These are phyloP conservation scores for Corrigiola litoralis DNA, from an alignment of 179 eudicot genomes.

Conservation along the genomic window DNA sequence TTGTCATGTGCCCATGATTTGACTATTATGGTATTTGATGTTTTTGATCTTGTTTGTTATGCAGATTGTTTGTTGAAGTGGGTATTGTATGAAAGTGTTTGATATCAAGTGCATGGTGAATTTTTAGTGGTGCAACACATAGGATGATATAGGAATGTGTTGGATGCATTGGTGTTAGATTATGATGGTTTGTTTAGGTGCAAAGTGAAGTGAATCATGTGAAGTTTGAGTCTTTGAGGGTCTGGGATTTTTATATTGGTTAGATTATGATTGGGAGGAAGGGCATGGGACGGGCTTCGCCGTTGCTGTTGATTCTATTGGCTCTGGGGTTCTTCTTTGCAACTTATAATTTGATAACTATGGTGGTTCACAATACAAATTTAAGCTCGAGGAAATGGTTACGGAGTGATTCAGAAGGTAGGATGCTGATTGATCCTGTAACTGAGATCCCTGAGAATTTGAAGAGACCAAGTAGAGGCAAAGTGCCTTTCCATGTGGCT, in stretches of 20 bases:
- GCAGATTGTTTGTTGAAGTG: constrained; percentile 26
- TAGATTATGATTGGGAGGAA: constrained; percentile 48
- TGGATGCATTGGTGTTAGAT: neutral
- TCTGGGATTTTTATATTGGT: constrained; percentile 6
- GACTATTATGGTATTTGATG: neutral
- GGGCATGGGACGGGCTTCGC: constrained; percentile 54
- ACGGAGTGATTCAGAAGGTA: constrained; percentile 17
- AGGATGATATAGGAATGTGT: neutral
- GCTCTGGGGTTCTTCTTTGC: constrained; percentile 63
- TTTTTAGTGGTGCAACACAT: too few relatives aligned
- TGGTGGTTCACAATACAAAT: constrained; percentile 48
- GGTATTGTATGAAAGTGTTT: constrained; percentile 2
- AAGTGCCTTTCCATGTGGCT: constrained; percentile 65
- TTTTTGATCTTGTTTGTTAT: neutral
- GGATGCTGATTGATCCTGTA: constrained; percentile 50
- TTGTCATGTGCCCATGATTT: constrained; percentile 11
- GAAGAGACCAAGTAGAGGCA: constrained; percentile 30
- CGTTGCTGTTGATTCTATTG: constrained; percentile 52
- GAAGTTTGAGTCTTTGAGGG: constrained; percentile 16
- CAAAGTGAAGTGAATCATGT: constrained; percentile 4
- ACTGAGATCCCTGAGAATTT: constrained; percentile 47
- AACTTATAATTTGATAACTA: constrained; percentile 60
- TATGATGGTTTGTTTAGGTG: constrained; percentile 5
- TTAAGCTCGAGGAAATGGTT: constrained; percentile 22
- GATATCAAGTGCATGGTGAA: neutral